Base-by-base conservation (phyloP, 352 stramenopile genomes). In the Thalassiosira oceanica region DNA sequence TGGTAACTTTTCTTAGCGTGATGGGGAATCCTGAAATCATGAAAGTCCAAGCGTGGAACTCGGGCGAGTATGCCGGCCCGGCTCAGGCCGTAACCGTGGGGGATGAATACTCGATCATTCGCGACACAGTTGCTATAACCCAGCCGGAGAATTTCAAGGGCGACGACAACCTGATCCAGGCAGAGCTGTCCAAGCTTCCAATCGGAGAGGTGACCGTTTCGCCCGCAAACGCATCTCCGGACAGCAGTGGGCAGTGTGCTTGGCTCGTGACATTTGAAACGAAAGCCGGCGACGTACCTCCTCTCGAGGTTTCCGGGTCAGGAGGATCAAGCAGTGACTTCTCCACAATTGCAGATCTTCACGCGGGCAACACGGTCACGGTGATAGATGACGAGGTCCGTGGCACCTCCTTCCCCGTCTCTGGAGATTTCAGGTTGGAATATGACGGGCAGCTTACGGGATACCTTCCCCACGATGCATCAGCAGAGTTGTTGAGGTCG, bases 241-340 rank as follows among this genome's bases (percentile, higher is more conserved):
- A 76, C 21, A 79, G 82, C n/a, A 50, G 83, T 7, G 61, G 79
- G 6, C 78, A 93, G 42, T 98, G 95, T 62, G 88, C 80, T 1
- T 97, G 94, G 93, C 74, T 83, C 43, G 80, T 98, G 24, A 97
- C 93, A 0, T 98, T 98, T 55, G 91, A 97, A 46, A 93, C 87
- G 5, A 97, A 97, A 57, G 93, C 94, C 1, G 94, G 94, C 10
- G 54, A 94, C 57, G 49, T 78, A 5, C 27, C 43, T 49, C 37
- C 62, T 23, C 27, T 86, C 23, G 50, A 80, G 41, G 76, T 78
- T 48, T 43, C 65, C 28, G 51, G 56, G 27, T 70, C 55, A 15
- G 58, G 54, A 24, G n/a, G n/a, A n/a, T n/a, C n/a, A n/a, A 67
- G 58, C 7, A 74, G 51, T 61, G 60, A 50, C 39, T 85, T 74